These are phyloP conservation scores for Brassica carinata DNA, from an alignment of 345 rosid genomes.

Conservation along the genomic window DNA sequence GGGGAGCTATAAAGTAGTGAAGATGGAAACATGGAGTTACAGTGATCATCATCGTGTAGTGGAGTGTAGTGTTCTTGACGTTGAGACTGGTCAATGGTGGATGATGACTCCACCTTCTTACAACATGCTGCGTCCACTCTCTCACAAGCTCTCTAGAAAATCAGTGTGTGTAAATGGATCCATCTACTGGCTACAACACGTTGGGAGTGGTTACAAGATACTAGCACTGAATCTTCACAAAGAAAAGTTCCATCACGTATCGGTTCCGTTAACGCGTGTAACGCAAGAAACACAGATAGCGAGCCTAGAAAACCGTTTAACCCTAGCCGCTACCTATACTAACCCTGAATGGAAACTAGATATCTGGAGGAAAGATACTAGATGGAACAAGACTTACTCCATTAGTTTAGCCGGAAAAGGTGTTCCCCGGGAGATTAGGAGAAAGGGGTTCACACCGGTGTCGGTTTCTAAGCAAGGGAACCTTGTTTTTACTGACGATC, in stretches of 20 bases:
- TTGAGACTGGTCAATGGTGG: neutral
- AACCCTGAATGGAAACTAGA: neutral
- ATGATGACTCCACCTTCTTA: neutral
- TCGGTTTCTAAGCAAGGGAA: neutral
- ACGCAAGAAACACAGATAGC: constrained; percentile 11
- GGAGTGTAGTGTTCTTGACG: constrained; percentile 6
- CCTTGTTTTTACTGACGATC: neutral
- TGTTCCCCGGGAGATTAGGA: neutral
- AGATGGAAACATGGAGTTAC: neutral
- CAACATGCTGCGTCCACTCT: neutral
- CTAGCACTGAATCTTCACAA: constrained; percentile 2
- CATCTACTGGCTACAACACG: neutral
- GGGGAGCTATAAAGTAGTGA: constrained; percentile 14
- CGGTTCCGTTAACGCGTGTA: neutral
- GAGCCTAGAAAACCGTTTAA: neutral
- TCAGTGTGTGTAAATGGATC: neutral
- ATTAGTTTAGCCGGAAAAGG: neutral
- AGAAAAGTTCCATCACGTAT: neutral
- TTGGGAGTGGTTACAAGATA: neutral
- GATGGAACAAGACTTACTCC: neutral
- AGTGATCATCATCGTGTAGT: neutral
- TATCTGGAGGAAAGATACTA: neutral
- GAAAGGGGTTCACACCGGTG: neutral
- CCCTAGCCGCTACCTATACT: neutral
- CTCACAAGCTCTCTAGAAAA: neutral